Conservation (phyloP, 345 rosid species). For the Pugionium cornutum region DNA sequence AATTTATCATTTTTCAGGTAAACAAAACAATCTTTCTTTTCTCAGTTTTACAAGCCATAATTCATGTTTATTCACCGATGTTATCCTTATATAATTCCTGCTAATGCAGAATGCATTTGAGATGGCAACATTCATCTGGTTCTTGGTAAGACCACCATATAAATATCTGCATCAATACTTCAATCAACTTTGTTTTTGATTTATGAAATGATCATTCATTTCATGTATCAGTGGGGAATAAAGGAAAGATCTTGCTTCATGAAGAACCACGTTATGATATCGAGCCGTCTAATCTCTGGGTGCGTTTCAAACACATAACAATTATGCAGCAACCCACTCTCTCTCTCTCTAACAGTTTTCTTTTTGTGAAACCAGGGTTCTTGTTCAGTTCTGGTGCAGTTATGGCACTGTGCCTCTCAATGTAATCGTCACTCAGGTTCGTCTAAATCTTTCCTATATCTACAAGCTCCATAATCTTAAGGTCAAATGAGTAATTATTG, state of each 20-base stretch:
- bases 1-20: slow-evolving; percentile 90
- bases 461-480: slow-evolving; percentile 2
- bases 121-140: slow-evolving; percentile 97
- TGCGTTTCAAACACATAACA: slow-evolving; percentile 36
- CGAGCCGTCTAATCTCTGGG: slow-evolving; percentile 74
- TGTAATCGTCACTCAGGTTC: slow-evolving; percentile 85
- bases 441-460: slow-evolving; percentile 7
- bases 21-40: not conserved
- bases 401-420: slow-evolving; percentile 86
- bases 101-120: slow-evolving; percentile 85
- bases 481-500: not conserved
- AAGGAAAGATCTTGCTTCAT: slow-evolving; percentile 85
- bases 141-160: slow-evolving; percentile 59
- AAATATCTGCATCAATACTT: slow-evolving; percentile 1
- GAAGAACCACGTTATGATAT: slow-evolving; percentile 75
- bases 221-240: slow-evolving; percentile 68
- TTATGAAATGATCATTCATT: not conserved
- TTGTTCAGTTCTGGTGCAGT: slow-evolving; percentile 98
- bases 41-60: not conserved
- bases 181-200: not conserved
- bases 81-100: slow-evolving; percentile 17
- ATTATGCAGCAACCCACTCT: not conserved
- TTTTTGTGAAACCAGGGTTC: slow-evolving; percentile 52
- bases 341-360: not conserved
- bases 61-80: slow-evolving; percentile 3